Conservation (phyloP, 176 grass and related monocot genomes). For the Calamus simplicifolius region DNA sequence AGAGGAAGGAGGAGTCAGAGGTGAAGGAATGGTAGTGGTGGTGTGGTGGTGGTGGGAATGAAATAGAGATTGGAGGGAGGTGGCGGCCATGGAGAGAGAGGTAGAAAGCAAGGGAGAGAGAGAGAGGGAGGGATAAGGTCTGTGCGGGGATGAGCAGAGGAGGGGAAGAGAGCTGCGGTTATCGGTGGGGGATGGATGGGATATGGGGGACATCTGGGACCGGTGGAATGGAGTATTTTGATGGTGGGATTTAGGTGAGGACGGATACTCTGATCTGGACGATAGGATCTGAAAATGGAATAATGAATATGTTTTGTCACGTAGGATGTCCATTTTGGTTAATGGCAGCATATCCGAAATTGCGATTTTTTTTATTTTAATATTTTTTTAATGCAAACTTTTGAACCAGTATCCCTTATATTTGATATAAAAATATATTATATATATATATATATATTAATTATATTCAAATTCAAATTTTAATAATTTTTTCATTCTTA, state of each 20-base stretch:
- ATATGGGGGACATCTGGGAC: constrained; percentile 25
- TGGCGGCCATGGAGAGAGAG: constrained; percentile 38
- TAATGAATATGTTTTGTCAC: no score
- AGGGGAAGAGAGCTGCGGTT: constrained; percentile 5
- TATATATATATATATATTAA: no score
- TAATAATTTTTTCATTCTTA: no score
- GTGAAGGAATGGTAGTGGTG: neutral
- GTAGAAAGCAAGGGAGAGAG: neutral
- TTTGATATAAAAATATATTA: no score
- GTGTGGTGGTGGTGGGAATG: constrained; percentile 1
- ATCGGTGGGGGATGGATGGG: constrained; percentile 17
- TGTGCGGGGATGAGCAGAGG: neutral
- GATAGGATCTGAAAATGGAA: neutral
- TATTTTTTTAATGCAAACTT: no score
- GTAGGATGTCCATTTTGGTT: no score
- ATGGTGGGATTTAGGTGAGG: constrained; percentile 88
- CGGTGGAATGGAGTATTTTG: constrained; percentile 35
- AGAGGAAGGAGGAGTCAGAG: constrained; percentile 26
- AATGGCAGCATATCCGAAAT: no score
- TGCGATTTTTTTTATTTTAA: no score
- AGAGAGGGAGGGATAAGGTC: constrained; percentile 1
- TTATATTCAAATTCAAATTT: no score
- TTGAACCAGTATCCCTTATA: no score
- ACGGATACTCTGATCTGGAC: constrained; percentile 24
- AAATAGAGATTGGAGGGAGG: constrained; percentile 46